These are phyloP conservation scores for Picochlorum sp. DNA, from an alignment of 139 green algal species.

Conservation along the genomic window DNA sequence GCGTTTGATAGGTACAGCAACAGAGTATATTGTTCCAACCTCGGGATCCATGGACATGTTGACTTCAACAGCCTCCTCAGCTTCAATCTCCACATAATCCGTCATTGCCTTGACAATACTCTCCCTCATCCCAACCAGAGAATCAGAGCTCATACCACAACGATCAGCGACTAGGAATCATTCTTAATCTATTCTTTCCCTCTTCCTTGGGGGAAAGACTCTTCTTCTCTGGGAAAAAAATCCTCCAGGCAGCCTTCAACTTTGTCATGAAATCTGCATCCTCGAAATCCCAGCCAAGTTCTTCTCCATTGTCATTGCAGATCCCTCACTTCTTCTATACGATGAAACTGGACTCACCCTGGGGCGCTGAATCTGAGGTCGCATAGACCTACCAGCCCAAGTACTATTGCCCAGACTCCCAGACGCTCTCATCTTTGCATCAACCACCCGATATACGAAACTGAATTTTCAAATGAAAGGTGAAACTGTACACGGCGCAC, in stretches of 20 bases:
- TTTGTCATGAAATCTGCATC: constrained; percentile 29
- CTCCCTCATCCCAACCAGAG: constrained; percentile 64
- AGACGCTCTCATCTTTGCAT: too few relatives aligned
- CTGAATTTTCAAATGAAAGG: too few relatives aligned
- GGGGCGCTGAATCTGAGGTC: too few relatives aligned
- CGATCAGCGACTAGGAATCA: constrained; percentile 74
- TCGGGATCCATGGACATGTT: constrained; percentile 65
- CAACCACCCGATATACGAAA: too few relatives aligned
- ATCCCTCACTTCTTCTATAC: neutral
- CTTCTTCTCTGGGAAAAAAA: constrained; percentile 43
- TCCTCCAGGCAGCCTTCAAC: constrained; percentile 35
- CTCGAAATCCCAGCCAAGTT: neutral
- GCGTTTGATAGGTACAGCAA: constrained; percentile 74
- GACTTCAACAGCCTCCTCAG: constrained; percentile 67
- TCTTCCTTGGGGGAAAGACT: constrained; percentile 36
- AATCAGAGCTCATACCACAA: constrained; percentile 69
- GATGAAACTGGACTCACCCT: neutral
- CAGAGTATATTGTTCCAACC: constrained; percentile 81
- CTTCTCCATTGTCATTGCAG: neutral
- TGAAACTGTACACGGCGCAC: too few relatives aligned
- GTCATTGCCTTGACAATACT: constrained; percentile 64
- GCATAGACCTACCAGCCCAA: too few relatives aligned
- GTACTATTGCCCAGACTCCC: too few relatives aligned
- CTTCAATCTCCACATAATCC: constrained; percentile 81
- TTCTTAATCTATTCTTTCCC: constrained; percentile 56